Evolutionary conservation across 179 eudicot species (phyloP).

Genomic region (Beta corolliflora): DNA sequence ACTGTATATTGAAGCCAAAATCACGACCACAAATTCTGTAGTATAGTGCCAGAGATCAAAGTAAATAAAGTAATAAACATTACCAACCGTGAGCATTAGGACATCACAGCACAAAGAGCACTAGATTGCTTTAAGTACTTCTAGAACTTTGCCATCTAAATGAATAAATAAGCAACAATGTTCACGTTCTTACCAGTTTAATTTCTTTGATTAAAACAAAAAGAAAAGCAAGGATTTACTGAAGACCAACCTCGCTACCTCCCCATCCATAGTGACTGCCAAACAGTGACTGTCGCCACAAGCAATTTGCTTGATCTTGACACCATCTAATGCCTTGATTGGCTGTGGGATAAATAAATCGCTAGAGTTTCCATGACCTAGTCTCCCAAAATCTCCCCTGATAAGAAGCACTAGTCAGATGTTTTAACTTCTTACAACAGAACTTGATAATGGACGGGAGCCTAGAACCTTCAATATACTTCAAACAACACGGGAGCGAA

Average conservation of each 20-base stretch:
- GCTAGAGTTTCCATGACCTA: constrained; percentile 96
- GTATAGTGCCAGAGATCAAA: too few species aligned
- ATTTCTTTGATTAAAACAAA: not conserved
- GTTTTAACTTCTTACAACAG: not conserved
- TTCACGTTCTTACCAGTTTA: not conserved
- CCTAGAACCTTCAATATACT: not conserved
- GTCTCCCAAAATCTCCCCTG: constrained; percentile 99
- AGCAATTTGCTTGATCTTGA: constrained; percentile 83
- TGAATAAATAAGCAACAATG: not conserved
- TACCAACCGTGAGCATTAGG: not conserved
- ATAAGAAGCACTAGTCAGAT: constrained; percentile 2
- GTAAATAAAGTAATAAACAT: not conserved
- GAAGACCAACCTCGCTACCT: constrained; percentile 72
- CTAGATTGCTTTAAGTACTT: not conserved
- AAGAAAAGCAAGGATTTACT: constrained; percentile 3
- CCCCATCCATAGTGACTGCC: constrained; percentile 90
- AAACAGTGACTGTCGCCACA: constrained; percentile 98
- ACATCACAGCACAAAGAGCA: not conserved
- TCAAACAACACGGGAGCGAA: not conserved
- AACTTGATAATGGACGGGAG: not conserved
- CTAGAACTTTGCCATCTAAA: too few species aligned
- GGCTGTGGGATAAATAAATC: constrained; percentile 92
- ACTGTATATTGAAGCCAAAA: not conserved
- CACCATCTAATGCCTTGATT: constrained; percentile 70
- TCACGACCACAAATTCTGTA: too few species aligned